These are phyloP conservation scores for Acer negundo DNA, from an alignment of 345 rosid genomes.

Conservation along the genomic window DNA sequence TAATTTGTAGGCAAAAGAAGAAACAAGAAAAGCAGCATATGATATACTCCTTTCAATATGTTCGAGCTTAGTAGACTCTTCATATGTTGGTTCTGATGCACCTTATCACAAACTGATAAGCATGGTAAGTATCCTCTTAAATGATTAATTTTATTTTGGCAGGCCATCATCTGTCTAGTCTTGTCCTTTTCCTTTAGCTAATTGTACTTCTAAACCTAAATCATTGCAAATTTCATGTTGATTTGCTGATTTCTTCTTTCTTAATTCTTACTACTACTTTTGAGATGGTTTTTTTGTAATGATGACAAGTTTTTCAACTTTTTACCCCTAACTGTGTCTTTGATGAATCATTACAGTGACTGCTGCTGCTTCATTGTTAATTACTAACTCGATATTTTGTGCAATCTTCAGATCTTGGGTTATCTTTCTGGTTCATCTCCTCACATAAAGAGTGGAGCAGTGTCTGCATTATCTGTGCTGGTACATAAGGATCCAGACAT, in stretches of 20 bases:
- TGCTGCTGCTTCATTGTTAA: conserved; percentile 9
- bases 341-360: not conserved
- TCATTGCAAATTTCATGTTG: not conserved
- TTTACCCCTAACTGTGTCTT: not conserved
- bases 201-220: not conserved
- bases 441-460: conserved; percentile 92
- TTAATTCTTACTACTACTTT: not conserved
- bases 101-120: conserved; percentile 62
- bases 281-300: not conserved
- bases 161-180: not conserved
- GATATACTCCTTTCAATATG: conserved; percentile 65
- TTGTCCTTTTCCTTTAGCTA: not conserved
- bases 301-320: not conserved
- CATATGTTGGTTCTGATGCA: conserved; percentile 35
- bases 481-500: conserved; percentile 65
- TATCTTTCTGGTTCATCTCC: conserved; percentile 92
- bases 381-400: conserved; percentile 15
- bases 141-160: not conserved
- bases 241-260: not conserved
- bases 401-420: conserved; percentile 68
- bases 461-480: conserved; percentile 82
- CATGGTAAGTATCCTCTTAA: conserved; percentile 58
- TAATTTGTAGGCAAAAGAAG: conserved; percentile 66
- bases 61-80: conserved; percentile 48
- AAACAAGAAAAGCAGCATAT: conserved; percentile 74